Conservation (phyloP, 495 filamentous ascomycete genomes). For the Neurospora sp. region DNA sequence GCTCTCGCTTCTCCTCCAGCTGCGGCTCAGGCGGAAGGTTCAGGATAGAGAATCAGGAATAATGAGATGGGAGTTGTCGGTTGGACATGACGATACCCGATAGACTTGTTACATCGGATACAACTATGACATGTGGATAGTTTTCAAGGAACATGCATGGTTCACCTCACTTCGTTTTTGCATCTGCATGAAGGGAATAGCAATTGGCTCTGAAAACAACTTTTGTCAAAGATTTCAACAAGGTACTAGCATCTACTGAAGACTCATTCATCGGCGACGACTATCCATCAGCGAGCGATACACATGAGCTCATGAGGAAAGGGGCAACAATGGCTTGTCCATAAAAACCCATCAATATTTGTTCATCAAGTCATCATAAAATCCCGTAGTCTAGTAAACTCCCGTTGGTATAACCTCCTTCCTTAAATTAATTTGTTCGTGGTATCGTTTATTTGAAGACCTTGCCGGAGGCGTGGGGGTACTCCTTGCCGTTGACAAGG, state of each 20-base stretch:
- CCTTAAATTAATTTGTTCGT: conserved; percentile 3
- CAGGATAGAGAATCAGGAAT: neutral
- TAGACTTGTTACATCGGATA: neutral
- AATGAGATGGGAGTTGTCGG: neutral
- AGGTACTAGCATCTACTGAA: conserved; percentile 16
- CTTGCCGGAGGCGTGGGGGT: conserved; percentile 64
- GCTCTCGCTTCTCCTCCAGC: neutral
- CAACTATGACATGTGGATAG: neutral
- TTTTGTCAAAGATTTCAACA: neutral
- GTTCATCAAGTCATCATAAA: conserved; percentile 23
- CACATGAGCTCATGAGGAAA: conserved; percentile 16
- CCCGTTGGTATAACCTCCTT: conserved; percentile 8
- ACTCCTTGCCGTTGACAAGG: conserved; percentile 69
- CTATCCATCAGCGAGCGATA: conserved; percentile 10
- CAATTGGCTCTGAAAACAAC: neutral
- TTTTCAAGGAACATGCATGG: neutral
- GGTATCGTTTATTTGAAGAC: conserved; percentile 81
- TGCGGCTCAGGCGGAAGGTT: neutral
- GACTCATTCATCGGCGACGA: conserved; percentile 15
- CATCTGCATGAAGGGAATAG: neutral
- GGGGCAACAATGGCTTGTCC: conserved; percentile 11
- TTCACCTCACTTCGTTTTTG: neutral
- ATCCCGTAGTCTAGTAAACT: conserved; percentile 21
- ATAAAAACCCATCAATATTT: conserved; percentile 15
- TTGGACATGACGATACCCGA: neutral